Evolutionary conservation across 2,329 filamentous ascomycete genomes (phyloP).

Genomic region (Daldinia sp.): DNA sequence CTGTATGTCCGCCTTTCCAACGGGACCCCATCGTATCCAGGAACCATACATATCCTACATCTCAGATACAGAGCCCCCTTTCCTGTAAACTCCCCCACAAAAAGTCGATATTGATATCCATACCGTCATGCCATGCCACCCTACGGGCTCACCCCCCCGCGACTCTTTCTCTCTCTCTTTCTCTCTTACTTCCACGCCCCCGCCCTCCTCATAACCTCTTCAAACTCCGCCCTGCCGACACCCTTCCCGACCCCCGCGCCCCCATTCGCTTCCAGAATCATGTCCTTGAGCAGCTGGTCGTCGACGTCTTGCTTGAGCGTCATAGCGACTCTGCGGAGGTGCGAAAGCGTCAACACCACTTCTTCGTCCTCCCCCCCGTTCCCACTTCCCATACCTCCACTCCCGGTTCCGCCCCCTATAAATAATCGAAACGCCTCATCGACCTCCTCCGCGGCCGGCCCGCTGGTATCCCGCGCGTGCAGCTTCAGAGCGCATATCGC

Average conservation of each 20-base stretch:
- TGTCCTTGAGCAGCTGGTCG: constrained; percentile 88
- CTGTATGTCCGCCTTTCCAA: not conserved
- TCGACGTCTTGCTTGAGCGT: constrained; percentile 86
- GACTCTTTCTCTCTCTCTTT: no score
- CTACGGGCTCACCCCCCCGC: no score
- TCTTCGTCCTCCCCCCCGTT: constrained; percentile 41
- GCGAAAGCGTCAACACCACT: constrained; percentile 79
- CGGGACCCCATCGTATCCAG: no score
- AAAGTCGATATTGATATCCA: no score
- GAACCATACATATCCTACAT: not conserved
- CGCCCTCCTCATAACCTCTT: constrained; percentile 85
- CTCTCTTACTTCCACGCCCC: constrained; percentile 78
- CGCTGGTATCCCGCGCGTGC: constrained; percentile 66
- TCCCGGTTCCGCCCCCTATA: constrained; percentile 60
- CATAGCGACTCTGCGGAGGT: constrained; percentile 82
- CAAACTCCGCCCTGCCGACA: constrained; percentile 84
- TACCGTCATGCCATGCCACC: no score
- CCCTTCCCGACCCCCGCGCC: constrained; percentile 77
- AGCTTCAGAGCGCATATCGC: constrained; percentile 90
- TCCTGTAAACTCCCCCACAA: no score
- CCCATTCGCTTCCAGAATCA: constrained; percentile 94
- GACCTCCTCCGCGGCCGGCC: constrained; percentile 68
- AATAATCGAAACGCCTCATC: constrained; percentile 87
- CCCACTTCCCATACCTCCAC: constrained; percentile 33
- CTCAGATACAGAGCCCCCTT: not conserved